phyloP scores from a whole-genome alignment of 2,329 filamentous ascomycete genomes.

The Eurotiales sp. region DNA sequence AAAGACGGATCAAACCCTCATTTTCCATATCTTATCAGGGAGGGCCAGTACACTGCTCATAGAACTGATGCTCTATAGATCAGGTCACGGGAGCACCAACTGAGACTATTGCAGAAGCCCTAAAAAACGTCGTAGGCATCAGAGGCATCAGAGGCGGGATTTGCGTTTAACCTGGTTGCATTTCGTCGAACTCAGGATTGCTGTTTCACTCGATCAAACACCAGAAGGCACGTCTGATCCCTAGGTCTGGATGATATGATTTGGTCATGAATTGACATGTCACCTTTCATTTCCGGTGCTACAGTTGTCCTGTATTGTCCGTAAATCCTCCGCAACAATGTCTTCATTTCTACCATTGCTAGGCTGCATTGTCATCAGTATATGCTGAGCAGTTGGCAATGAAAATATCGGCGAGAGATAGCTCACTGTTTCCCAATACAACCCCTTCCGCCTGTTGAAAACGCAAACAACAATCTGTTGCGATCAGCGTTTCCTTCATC shows the following conservation, averaged over 20 bases:
- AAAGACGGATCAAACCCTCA: too few species aligned
- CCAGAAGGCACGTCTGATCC: constrained; percentile 57
- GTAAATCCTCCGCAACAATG: constrained; percentile 60
- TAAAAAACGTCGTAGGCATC: too few species aligned
- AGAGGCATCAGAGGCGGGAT: too few species aligned
- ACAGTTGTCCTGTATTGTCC: constrained; percentile 51
- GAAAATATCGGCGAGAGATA: background rate
- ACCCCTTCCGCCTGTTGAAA: constrained; percentile 61
- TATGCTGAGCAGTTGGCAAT: background rate
- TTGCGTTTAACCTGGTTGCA: too few species aligned
- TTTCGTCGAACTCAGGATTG: too few species aligned
- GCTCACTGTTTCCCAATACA: constrained; percentile 58
- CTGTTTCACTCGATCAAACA: constrained; percentile 17
- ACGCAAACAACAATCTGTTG: constrained; percentile 61
- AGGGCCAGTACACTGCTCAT: too few species aligned
- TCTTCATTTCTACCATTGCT: constrained; percentile 66
- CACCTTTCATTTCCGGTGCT: constrained; percentile 52
- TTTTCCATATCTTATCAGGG: too few species aligned
- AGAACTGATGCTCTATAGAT: too few species aligned
- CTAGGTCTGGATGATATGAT: constrained; percentile 62
- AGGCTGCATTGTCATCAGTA: constrained; percentile 40
- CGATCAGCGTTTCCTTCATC: constrained; percentile 32
- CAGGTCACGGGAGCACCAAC: too few species aligned
- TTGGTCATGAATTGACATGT: constrained; percentile 65
- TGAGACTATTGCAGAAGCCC: too few species aligned